These are phyloP conservation scores for Nicotiana paniculata DNA, from an alignment of 257 asterid genomes.

Conservation along the genomic window DNA sequence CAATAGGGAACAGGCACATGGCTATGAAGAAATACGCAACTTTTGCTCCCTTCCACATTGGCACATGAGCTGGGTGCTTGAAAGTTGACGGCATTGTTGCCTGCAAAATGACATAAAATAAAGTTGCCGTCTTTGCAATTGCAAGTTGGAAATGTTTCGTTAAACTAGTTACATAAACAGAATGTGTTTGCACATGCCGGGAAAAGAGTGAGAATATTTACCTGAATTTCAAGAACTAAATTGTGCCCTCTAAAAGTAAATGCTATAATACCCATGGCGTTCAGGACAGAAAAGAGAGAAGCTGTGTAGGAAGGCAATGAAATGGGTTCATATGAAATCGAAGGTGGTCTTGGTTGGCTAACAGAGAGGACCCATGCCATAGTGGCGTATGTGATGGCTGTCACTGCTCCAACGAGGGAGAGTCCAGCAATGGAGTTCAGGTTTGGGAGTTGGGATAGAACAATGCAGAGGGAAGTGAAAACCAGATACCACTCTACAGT, in stretches of 20 bases:
- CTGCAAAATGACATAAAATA: constrained; percentile 26
- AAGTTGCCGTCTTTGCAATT: background rate
- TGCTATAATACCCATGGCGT: constrained; percentile 92
- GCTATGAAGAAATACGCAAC: constrained; percentile 79
- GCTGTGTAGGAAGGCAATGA: constrained; percentile 56
- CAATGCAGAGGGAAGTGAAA: constrained; percentile 92
- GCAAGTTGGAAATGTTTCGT: background rate
- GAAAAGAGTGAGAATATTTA: constrained; percentile 3
- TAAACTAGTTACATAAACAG: background rate
- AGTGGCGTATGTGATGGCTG: constrained; percentile 87
- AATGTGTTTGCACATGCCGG: background rate
- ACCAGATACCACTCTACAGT: constrained; percentile 98
- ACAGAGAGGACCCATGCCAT: constrained; percentile 98
- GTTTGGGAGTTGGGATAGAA: constrained; percentile 90
- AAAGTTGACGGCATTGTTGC: constrained; percentile 99
- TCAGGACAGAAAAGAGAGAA: constrained; percentile 60
- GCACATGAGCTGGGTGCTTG: constrained; percentile 93
- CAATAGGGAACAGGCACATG: constrained; percentile 82
- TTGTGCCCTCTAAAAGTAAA: constrained; percentile 97
- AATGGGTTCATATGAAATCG: constrained; percentile 65
- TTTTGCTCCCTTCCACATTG: constrained; percentile 99
- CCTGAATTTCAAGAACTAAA: constrained; percentile 93
- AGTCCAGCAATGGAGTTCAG: constrained; percentile 98
- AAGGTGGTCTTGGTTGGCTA: constrained; percentile 76
- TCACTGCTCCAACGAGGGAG: constrained; percentile 91